These are phyloP conservation scores for Sclerotinia spermophila DNA, from an alignment of 2,329 filamentous ascomycete species.

Conservation along the genomic window DNA sequence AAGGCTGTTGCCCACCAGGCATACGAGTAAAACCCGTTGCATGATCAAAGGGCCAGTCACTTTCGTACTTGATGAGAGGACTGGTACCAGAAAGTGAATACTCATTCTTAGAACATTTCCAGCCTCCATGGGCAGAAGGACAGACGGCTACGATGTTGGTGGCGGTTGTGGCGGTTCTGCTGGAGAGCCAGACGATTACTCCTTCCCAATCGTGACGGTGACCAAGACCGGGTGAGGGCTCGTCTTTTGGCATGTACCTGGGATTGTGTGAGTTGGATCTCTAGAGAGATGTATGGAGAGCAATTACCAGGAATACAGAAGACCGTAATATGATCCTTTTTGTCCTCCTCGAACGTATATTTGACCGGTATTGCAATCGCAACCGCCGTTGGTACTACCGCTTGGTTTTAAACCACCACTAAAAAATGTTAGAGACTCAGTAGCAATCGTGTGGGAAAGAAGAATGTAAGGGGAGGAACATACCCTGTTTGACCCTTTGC, in stretches of 20 bases:
- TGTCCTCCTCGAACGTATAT: conserved; percentile 46
- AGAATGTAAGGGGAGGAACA: conserved; percentile 21
- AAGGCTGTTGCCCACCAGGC: conserved; percentile 40
- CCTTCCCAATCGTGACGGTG: conserved; percentile 56
- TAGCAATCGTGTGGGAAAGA: background rate
- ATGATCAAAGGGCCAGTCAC: conserved; percentile 46
- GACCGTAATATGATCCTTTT: conserved; percentile 43
- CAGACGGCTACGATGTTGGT: conserved; percentile 47
- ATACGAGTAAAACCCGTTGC: conserved; percentile 39
- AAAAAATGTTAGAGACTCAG: background rate
- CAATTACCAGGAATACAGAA: conserved; percentile 50
- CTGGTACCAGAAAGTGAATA: conserved; percentile 43
- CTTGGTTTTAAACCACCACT: conserved; percentile 36
- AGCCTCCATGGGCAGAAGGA: conserved; percentile 49
- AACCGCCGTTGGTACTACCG: conserved; percentile 41
- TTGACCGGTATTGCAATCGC: conserved; percentile 46
- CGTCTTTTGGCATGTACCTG: conserved; percentile 49
- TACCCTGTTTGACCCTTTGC: conserved; percentile 54
- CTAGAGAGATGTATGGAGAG: conserved; percentile 37
- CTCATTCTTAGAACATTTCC: conserved; percentile 42
- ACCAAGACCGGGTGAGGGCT: conserved; percentile 41
- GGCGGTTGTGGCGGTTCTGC: conserved; percentile 33
- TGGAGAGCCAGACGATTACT: conserved; percentile 49
- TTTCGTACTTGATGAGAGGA: conserved; percentile 48
- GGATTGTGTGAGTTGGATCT: conserved; percentile 28